phyloP scores from a whole-genome alignment of 2,329 filamentous ascomycete genomes.

The Dactylellina drechsleri region DNA sequence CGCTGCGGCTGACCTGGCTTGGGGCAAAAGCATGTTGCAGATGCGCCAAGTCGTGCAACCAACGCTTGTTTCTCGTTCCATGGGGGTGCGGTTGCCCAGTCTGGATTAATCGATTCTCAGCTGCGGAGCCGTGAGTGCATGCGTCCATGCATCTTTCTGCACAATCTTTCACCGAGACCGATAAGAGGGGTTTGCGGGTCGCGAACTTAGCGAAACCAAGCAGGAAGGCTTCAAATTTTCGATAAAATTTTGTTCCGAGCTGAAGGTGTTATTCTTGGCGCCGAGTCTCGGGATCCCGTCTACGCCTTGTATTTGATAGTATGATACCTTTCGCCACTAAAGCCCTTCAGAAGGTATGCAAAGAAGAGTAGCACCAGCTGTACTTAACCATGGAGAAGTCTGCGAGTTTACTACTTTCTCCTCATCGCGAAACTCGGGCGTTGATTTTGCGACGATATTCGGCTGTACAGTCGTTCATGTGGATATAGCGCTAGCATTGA shows the following conservation, averaged over 20 bases:
- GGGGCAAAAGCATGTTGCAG: conserved; percentile 6
- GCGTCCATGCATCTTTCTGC: neutral
- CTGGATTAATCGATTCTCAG: conserved; percentile 4
- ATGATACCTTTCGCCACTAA: conserved; percentile 3
- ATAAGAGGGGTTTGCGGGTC: conserved; percentile 10
- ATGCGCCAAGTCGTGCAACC: conserved; percentile 38
- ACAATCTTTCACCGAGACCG: neutral
- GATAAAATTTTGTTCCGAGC: neutral
- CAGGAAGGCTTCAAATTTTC: conserved; percentile 5
- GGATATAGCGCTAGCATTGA: too few relatives aligned
- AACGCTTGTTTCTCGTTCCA: conserved; percentile 11
- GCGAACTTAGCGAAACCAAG: conserved; percentile 6
- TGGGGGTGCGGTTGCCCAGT: conserved; percentile 5
- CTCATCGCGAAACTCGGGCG: too few relatives aligned
- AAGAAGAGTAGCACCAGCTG: conserved; percentile 1
- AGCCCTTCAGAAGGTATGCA: neutral
- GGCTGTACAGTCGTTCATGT: too few relatives aligned
- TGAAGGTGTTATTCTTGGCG: conserved; percentile 1
- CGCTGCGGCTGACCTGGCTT: conserved; percentile 42
- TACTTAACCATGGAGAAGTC: too few relatives aligned
- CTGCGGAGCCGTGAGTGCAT: conserved; percentile 37
- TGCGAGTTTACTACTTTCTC: too few relatives aligned
- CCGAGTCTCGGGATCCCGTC: too few relatives aligned
- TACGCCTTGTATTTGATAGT: neutral
- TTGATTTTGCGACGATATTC: too few relatives aligned